phyloP scores from a whole-genome alignment of 2,329 filamentous ascomycete species.

The Diaporthe sp. region DNA sequence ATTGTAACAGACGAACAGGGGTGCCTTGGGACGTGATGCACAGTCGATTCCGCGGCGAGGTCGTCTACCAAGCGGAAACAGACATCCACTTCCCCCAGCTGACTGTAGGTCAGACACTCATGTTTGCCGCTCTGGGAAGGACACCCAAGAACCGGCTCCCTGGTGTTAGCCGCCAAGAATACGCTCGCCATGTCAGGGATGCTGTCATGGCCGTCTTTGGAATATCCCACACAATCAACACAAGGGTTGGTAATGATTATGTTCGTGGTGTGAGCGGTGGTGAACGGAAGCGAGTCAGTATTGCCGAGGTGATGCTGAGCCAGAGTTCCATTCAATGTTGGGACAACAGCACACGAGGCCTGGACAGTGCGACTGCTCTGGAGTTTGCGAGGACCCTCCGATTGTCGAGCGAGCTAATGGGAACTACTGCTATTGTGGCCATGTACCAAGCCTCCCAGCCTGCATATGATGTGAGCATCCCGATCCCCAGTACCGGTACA shows the following conservation, averaged over 20 bases:
- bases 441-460: slow-evolving; percentile 79
- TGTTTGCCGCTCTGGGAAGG: slow-evolving; percentile 80
- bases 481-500: background rate
- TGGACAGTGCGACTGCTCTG: slow-evolving; percentile 81
- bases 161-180: slow-evolving; percentile 67
- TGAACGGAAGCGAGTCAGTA: slow-evolving; percentile 77
- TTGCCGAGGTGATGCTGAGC: slow-evolving; percentile 71
- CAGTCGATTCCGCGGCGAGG: slow-evolving; percentile 83
- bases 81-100: slow-evolving; percentile 86
- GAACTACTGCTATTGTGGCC: slow-evolving; percentile 76
- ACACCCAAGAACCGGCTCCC: slow-evolving; percentile 73
- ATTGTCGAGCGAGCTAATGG: slow-evolving; percentile 76
- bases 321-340: slow-evolving; percentile 73
- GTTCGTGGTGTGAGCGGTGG: slow-evolving; percentile 81
- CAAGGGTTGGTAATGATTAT: slow-evolving; percentile 81
- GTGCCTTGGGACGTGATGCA: slow-evolving; percentile 81
- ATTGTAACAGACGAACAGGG: slow-evolving; percentile 53
- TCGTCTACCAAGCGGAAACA: slow-evolving; percentile 88
- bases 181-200: slow-evolving; percentile 75
- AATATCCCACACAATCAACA: slow-evolving; percentile 80
- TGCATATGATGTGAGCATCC: slow-evolving; percentile 67
- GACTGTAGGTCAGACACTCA: slow-evolving; percentile 83
- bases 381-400: slow-evolving; percentile 81
- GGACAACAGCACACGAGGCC: slow-evolving; percentile 81
- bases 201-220: slow-evolving; percentile 83